Evolutionary conservation across 2,329 filamentous ascomycete genomes (phyloP), one percentile per base, ranked within the genome.

Genomic region (Sporothrix humicola): DNA sequence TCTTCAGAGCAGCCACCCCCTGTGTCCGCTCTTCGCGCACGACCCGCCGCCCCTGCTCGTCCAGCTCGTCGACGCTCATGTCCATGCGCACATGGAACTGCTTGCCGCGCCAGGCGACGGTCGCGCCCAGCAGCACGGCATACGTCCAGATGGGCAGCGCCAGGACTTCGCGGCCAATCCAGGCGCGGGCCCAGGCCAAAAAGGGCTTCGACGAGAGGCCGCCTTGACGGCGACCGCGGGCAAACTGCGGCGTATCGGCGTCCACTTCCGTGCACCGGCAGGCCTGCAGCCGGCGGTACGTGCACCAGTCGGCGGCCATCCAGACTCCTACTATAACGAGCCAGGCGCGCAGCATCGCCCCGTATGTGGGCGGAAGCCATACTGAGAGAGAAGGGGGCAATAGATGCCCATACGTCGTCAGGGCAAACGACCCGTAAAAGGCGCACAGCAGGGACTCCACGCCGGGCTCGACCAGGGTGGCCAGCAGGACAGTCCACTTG

Each of bases 381-480:
- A 75, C 93, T 88, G 50, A 26, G 15, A 42, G 23, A 2, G 56
- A 23, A 10, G 70, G 59, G 1, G 13, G 31, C 0, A 46, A 7
- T 17, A 46, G 42, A 15, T 86, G 90, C 0, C 92, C 89, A 0
- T 97, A 79, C 0, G 91, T 93, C 0, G 93, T 97, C 2, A 93
- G 79, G 0, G 91, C 93, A 81, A 92, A 97, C 1, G 94, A 88
- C 59, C 94, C 90, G 79, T 97, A 94, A 0, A 91, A 83, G 26
- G 92, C 94, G 82, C 94, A 98, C 0, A 98, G 80, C 48, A 99
- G 87, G 42, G 92, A 92, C 81, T 99, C 96, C 0, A 97, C 94
- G 1, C 94, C 95, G 0, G 95, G 96, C 80, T 99, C 96, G 2
- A 98, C 93, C 0, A 98, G 84, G 0, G 97, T 98, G 0, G 96